phyloP scores from a whole-genome alignment of 345 rosid species.

The Gossypium raimondii region DNA sequence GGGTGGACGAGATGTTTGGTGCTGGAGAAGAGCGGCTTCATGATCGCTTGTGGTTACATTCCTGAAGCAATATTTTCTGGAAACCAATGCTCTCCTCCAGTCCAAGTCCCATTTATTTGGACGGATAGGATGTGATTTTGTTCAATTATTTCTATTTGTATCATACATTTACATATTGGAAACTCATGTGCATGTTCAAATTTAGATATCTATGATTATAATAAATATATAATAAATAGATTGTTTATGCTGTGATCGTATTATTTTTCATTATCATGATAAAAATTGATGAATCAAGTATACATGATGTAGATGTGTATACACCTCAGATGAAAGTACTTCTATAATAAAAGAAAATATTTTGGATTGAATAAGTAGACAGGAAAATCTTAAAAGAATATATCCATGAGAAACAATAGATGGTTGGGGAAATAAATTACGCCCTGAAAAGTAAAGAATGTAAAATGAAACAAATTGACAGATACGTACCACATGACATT shows the following conservation, averaged over 20 bases:
- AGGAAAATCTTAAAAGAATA: not conserved
- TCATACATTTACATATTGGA: too few relatives aligned
- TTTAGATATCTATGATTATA: too few relatives aligned
- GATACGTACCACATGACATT: not conserved
- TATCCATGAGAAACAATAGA: not conserved
- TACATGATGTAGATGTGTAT: too few relatives aligned
- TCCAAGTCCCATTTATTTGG: too few relatives aligned
- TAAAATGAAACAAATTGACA: not conserved
- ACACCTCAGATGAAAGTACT: too few relatives aligned
- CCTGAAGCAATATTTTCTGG: slow-evolving; percentile 67
- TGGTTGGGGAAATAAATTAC: not conserved
- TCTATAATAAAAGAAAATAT: not conserved
- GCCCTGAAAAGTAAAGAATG: not conserved
- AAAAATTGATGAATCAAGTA: not conserved
- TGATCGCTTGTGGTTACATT: slow-evolving; percentile 2
- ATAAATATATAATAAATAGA: too few relatives aligned
- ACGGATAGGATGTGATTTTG: too few relatives aligned
- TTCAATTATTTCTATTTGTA: too few relatives aligned
- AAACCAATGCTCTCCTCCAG: not conserved
- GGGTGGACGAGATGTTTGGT: slow-evolving; percentile 89
- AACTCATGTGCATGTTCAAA: too few relatives aligned
- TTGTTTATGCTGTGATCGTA: not conserved
- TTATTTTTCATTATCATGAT: not conserved
- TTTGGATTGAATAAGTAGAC: not conserved
- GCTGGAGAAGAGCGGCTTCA: slow-evolving; percentile 82